Base-by-base conservation (phyloP, 2,329 filamentous ascomycete species). In the Penicillium sp. region DNA sequence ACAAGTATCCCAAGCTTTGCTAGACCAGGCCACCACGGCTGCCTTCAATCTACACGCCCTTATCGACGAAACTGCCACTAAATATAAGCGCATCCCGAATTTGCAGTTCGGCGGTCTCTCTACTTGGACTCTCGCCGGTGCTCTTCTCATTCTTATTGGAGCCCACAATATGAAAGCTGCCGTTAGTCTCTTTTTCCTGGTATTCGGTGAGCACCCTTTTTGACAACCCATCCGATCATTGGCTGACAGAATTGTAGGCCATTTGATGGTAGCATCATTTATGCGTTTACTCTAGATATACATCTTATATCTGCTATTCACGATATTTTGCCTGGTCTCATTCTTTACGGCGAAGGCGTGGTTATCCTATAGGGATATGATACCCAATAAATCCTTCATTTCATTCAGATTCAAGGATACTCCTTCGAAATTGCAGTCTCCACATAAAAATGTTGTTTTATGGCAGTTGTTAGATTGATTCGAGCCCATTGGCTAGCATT, bases 41-140 rank as follows among this genome's bases (percentile, higher is more conserved):
- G 65, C 68, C 36, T 65, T 65, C 5, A 67, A 70, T 47, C 43
- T 73, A 1, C 66, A 71, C 34, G 49, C 62, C 13, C 57, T 64
- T 28, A 58, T 73, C n/a, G 65, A 73, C 4, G 67, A 68, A 26
- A 58, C 66, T 21, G 49, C 63, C 1, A 38, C 47, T 4, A 66
- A 57, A 51, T 65, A 64, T 49, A 60, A 59, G 45, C 52, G 56
- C 1, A 39, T 59, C 4, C 60, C 61, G 13, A 26, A 45, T 2
- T 43, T 69, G 1, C 47, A 56, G 7, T 45, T 63, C 12, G 60
- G 60, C 3, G 46, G 60, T 24, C 55, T 57, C 23, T 64, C 61
- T 2, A 26, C 56, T 13, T 67, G 65, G 65, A 59, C 55, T n/a
- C 13, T 67, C 4, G 65, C 53, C 16, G 56, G 60, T 18, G 36